Percentiles rank a stretch among this genome's conserved stretches.
Conservation (phyloP, 2,329 filamentous ascomycete genomes). For the Colletotrichum sidae region DNA sequence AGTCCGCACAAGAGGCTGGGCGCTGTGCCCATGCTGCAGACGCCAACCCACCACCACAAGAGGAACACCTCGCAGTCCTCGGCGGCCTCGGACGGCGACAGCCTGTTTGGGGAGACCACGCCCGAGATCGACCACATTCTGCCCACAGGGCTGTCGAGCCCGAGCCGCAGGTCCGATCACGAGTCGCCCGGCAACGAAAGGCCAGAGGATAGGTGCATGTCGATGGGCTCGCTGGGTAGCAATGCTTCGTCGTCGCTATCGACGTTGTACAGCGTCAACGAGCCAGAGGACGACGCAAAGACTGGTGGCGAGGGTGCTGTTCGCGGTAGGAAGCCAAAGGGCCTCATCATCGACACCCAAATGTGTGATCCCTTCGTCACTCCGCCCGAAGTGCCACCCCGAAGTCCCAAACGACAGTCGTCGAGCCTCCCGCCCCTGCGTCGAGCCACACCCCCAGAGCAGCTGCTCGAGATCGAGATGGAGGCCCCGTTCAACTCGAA, state of each 20-base stretch:
- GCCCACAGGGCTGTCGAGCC: slow-evolving; percentile 55
- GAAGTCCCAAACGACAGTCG: slow-evolving; percentile 21
- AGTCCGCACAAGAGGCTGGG: slow-evolving; percentile 23
- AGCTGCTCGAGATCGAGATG: not conserved
- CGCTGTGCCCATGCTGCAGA: slow-evolving; percentile 5
- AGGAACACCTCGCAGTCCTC: slow-evolving; percentile 29
- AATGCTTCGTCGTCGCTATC: slow-evolving; percentile 65
- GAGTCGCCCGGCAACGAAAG: slow-evolving; percentile 35
- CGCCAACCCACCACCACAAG: slow-evolving; percentile 17
- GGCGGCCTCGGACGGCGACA: slow-evolving; percentile 48
- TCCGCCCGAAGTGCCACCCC: slow-evolving; percentile 9
- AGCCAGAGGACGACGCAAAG: slow-evolving; percentile 51
- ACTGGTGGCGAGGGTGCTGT: slow-evolving; percentile 2
- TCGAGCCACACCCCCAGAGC: not conserved
- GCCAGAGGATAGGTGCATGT: slow-evolving; percentile 34
- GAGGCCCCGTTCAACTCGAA: slow-evolving; percentile 9
- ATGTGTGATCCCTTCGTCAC: slow-evolving; percentile 37
- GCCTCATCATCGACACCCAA: slow-evolving; percentile 26
- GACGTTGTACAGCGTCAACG: slow-evolving; percentile 67
- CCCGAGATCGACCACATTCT: slow-evolving; percentile 47
- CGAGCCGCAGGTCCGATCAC: slow-evolving; percentile 51
- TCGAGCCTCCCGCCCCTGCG: slow-evolving; percentile 18
- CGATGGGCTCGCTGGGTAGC: slow-evolving; percentile 51
- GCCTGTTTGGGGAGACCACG: slow-evolving; percentile 51
- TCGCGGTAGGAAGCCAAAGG: slow-evolving; percentile 18